These are phyloP conservation scores for Yarrowia sp. DNA, from an alignment of 805 yeast species.

Conservation along the genomic window DNA sequence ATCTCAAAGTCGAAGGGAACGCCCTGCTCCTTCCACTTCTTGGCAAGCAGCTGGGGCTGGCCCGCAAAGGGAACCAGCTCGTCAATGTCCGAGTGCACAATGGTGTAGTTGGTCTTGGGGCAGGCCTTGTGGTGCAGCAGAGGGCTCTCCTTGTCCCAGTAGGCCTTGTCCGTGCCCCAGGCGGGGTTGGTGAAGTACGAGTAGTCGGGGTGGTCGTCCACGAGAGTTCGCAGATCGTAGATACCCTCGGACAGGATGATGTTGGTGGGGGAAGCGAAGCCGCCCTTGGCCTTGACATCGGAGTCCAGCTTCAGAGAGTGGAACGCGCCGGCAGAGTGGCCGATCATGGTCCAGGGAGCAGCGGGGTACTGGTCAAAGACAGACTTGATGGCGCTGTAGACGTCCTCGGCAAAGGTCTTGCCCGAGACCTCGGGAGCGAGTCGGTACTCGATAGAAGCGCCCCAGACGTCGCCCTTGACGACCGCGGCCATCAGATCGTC, in stretches of 20 bases:
- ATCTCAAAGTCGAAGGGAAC: constrained; percentile 27
- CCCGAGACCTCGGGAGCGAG: constrained; percentile 60
- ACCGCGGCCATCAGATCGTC: constrained; percentile 38
- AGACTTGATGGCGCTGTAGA: constrained; percentile 45
- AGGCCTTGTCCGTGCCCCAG: constrained; percentile 42
- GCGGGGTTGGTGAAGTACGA: constrained; percentile 58
- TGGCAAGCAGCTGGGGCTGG: constrained; percentile 36
- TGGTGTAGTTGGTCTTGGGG: constrained; percentile 35
- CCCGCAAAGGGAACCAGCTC: constrained; percentile 60
- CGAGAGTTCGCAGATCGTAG: constrained; percentile 50
- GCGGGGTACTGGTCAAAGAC: constrained; percentile 35
- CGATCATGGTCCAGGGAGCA: constrained; percentile 45
- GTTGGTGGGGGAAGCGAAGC: neutral
- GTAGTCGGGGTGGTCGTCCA: constrained; percentile 63
- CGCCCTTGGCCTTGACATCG: neutral
- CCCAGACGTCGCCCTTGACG: constrained; percentile 32
- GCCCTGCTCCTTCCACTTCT: constrained; percentile 22
- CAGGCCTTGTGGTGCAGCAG: constrained; percentile 21
- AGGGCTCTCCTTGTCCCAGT: constrained; percentile 35
- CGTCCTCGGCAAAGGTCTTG: constrained; percentile 62
- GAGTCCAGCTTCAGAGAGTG: constrained; percentile 50
- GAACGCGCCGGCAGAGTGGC: constrained; percentile 84
- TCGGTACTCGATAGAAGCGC: constrained; percentile 59
- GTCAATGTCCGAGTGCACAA: constrained; percentile 64
- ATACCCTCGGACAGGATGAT: constrained; percentile 57